Conservation (phyloP, 139 green algal genomes). For the Tetraselmis striata region DNA sequence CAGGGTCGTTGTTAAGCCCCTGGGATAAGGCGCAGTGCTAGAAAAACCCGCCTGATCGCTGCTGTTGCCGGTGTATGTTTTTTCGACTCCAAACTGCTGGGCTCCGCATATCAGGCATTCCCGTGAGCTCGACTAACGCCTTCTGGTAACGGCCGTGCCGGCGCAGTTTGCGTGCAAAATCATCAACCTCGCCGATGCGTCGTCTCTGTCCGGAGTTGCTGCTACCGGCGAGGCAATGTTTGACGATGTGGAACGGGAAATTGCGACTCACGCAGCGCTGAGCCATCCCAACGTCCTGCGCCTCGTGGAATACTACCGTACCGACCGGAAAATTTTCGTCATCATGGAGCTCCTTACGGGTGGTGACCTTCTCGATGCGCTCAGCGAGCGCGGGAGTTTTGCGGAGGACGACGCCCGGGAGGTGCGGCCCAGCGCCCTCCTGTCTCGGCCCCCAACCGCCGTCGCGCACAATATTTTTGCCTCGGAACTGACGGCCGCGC, state of each 20-base stretch:
- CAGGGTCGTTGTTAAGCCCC: too few species aligned
- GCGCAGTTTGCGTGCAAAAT: background rate
- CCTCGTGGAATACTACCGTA: background rate
- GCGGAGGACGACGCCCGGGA: background rate
- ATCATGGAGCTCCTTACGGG: background rate
- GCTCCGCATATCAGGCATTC: too few species aligned
- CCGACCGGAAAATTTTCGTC: background rate
- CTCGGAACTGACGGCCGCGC: too few species aligned
- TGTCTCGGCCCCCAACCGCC: too few species aligned
- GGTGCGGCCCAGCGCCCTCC: background rate
- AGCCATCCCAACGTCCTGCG: background rate
- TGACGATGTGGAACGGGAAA: background rate
- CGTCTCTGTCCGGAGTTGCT: background rate
- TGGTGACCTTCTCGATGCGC: background rate
- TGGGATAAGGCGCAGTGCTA: too few species aligned
- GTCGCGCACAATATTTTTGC: too few species aligned
- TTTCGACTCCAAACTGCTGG: too few species aligned
- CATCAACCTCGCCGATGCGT: background rate
- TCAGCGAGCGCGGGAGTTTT: background rate
- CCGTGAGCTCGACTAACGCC: too few species aligned
- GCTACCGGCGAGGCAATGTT: background rate
- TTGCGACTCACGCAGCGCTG: background rate
- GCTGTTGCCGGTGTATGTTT: background rate
- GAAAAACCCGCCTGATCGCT: too few species aligned
- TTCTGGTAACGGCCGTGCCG: too few species aligned